Evolutionary conservation across 805 yeast species (phyloP).

Genomic region (Monosporozyma unispora): DNA sequence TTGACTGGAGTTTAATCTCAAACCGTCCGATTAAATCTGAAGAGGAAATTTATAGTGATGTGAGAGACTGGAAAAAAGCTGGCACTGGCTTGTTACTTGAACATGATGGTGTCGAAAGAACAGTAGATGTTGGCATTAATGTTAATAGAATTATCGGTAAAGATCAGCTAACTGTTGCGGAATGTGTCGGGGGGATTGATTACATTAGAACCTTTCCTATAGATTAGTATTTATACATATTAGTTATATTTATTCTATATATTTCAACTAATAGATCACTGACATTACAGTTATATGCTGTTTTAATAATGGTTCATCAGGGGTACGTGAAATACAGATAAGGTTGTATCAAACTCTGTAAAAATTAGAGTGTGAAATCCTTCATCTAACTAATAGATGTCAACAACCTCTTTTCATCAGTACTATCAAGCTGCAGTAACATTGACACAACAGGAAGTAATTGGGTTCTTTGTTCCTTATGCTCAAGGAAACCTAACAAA

Average conservation of each 20-base stretch:
- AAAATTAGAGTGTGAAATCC: no score
- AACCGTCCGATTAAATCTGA: conserved; percentile 39
- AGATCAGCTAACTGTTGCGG: conserved; percentile 66
- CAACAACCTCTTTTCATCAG: conserved; percentile 67
- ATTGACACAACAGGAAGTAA: conserved; percentile 79
- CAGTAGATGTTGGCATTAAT: conserved; percentile 62
- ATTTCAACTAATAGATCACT: not conserved
- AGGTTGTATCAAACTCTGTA: no score
- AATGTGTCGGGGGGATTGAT: conserved; percentile 62
- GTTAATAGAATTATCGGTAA: conserved; percentile 47
- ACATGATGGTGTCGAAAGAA: conserved; percentile 64
- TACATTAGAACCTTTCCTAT: conserved; percentile 38
- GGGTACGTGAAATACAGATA: no score
- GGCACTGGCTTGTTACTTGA: conserved; percentile 66
- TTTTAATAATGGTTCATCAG: not conserved
- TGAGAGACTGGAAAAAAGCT: conserved; percentile 41
- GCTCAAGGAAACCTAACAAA: conserved; percentile 82
- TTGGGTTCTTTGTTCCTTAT: conserved; percentile 80
- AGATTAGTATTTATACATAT: not conserved
- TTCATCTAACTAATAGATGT: conserved; percentile 33
- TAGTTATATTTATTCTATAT: not conserved
- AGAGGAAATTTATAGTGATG: conserved; percentile 45
- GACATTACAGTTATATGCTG: not conserved
- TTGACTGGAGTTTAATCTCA: conserved; percentile 74
- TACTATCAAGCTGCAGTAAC: conserved; percentile 54